Evolutionary conservation across 2,329 filamentous ascomycete genomes (phyloP), one percentile per base, ranked within the genome.

Genomic region (Septoria linicola): DNA sequence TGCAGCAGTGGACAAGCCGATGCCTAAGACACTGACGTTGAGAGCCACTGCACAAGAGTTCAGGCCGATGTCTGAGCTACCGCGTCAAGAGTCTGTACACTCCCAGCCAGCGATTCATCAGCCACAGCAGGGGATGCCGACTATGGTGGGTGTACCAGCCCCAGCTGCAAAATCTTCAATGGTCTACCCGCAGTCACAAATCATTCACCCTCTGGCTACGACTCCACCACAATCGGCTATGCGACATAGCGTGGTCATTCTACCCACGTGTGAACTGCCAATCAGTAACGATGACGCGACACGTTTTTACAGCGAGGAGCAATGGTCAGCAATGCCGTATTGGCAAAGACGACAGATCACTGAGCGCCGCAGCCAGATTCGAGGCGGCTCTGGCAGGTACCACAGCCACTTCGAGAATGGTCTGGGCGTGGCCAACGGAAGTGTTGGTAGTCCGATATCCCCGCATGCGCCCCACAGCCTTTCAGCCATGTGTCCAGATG

Each of bases 11-110:
- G 20, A 16, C 8, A 3, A 16, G 6, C 13, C 14, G n/a, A 31
- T 10, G 14, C 3, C 17, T 36, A n/a, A 23, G 14, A n/a, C n/a
- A 19, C 57, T 46, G 14, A 58, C 59, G 5, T 53, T 65, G 3
- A 52, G 63, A 47, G 61, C 62, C 8, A 63, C 61, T 19, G 63
- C 62, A 6, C 35, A 51, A 32, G 53, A 60, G 23, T 65, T 65
- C 55, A 59, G 27, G 44, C 63, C 63, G 11, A 56, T 59, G 20
- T 50, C 36, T 3, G 14, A 39, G 16, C 21, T n/a, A n/a, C 6
- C 13, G 27, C 34, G 30, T 2, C 43, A 30, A 5, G 6, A 27
- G 23, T 5, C 23, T 27, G 23, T 10, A 27, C 5, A 5, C 5
- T 27, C 23, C 23, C 5, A 27, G 5, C 23, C 10, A 10, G 10